phyloP scores from a whole-genome alignment of 2,329 filamentous ascomycete genomes.

The Tolypocladium sp. region DNA sequence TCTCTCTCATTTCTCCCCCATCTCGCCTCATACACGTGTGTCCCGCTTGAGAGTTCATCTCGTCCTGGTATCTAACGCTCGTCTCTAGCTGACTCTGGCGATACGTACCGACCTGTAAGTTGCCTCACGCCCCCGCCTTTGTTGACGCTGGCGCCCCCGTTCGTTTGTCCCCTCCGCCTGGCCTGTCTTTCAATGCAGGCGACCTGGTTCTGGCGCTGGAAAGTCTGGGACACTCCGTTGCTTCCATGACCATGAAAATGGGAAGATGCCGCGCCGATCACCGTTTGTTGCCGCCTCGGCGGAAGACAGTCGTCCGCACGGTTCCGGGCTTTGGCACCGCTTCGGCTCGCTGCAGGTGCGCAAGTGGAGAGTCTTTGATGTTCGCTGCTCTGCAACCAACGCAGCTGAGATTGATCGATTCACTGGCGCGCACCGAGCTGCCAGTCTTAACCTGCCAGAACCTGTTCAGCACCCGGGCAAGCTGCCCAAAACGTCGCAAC shows the following conservation, averaged over 20 bases:
- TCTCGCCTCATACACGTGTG: conserved; percentile 9
- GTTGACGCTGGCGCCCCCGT: not conserved
- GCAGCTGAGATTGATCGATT: not conserved
- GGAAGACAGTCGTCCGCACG: not conserved
- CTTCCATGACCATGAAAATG: not conserved
- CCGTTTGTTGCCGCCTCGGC: not conserved
- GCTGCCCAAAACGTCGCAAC: not conserved
- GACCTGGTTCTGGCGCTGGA: not conserved
- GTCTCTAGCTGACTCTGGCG: conserved; percentile 47
- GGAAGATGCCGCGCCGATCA: not conserved
- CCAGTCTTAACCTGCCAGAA: not conserved
- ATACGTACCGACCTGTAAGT: conserved; percentile 54
- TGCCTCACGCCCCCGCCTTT: not conserved
- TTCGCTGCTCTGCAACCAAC: not conserved
- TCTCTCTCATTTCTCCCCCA: not conserved
- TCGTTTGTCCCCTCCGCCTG: conserved; percentile 6
- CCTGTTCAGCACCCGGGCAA: not conserved
- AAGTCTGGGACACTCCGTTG: not conserved
- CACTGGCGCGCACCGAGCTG: not conserved
- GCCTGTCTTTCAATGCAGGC: not conserved
- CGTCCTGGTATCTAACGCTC: conserved; percentile 29
- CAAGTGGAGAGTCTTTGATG: conserved; percentile 1
- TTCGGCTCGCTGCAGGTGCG: conserved; percentile 2
- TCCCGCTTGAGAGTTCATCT: conserved; percentile 12
- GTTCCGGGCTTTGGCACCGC: not conserved